phyloP scores from a whole-genome alignment of 73 alveolate genomes.

The Blepharisma japonicum region DNA sequence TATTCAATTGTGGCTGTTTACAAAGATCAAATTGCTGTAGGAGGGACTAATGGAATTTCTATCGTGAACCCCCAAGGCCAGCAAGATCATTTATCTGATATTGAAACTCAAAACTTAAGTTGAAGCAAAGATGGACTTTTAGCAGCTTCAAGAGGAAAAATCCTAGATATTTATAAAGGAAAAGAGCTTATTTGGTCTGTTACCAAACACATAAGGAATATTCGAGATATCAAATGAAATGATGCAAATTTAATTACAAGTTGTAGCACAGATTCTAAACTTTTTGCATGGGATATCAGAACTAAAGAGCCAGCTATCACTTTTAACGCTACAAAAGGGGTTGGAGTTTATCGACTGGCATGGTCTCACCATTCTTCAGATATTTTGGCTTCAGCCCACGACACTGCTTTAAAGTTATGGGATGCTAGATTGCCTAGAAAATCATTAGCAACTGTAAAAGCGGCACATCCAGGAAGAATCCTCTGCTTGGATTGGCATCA shows the following conservation, averaged over 20 bases:
- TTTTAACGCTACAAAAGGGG: constrained; percentile 26
- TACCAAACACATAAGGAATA: not conserved
- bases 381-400: constrained; percentile 16
- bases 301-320: not conserved
- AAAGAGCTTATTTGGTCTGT: no score
- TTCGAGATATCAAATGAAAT: not conserved
- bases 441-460: constrained; percentile 1
- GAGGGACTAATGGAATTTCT: no score
- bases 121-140: no score
- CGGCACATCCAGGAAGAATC: constrained; percentile 22
- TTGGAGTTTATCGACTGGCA: not conserved
- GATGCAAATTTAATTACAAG: not conserved
- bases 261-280: constrained; percentile 17
- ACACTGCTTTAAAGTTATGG: constrained; percentile 23
- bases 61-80: no score
- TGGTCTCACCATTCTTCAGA: constrained; percentile 17
- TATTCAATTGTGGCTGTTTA: no score
- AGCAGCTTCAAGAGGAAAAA: no score
- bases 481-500: not conserved
- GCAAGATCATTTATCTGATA: no score
- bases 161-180: no score
- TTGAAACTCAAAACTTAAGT: no score
- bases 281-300: constrained; percentile 11
- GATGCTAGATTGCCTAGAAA: constrained; percentile 23
- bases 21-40: no score